Evolutionary conservation across 2,329 filamentous ascomycete genomes (phyloP).

Genomic region (Aspergillus intermedius): DNA sequence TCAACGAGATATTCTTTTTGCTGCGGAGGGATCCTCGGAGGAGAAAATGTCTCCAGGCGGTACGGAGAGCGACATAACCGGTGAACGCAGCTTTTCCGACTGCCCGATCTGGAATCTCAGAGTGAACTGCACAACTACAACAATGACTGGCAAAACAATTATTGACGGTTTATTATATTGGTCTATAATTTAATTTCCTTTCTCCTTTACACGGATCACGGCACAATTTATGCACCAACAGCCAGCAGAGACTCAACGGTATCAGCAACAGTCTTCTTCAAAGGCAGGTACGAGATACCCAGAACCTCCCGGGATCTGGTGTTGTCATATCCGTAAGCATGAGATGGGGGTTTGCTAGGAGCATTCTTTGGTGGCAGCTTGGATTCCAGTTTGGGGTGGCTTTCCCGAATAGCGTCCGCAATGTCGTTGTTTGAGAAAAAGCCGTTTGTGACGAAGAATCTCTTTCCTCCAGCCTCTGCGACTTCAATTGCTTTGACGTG

Average conservation of each 20-base stretch:
- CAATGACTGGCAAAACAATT: neutral
- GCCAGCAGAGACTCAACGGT: slow-evolving; percentile 30
- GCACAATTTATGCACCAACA: slow-evolving; percentile 21
- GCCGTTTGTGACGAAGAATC: slow-evolving; percentile 41
- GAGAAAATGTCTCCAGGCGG: slow-evolving; percentile 28
- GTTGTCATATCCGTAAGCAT: slow-evolving; percentile 33
- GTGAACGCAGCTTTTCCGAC: slow-evolving; percentile 11
- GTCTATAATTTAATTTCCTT: neutral
- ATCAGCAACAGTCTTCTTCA: slow-evolving; percentile 34
- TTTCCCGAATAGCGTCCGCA: slow-evolving; percentile 36
- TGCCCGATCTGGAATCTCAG: neutral
- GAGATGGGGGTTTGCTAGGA: slow-evolving; percentile 22
- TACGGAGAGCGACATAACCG: slow-evolving; percentile 20
- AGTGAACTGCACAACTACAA: too few species aligned
- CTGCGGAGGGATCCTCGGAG: slow-evolving; percentile 9
- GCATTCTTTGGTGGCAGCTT: slow-evolving; percentile 34
- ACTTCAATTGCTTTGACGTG: slow-evolving; percentile 44
- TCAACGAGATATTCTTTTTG: slow-evolving; percentile 10
- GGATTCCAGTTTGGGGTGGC: slow-evolving; percentile 36
- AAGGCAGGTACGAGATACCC: slow-evolving; percentile 34
- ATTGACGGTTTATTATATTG: neutral
- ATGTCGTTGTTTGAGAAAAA: slow-evolving; percentile 38
- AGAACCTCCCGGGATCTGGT: slow-evolving; percentile 35
- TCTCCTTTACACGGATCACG: neutral
- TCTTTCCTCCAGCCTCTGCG: slow-evolving; percentile 38